These are phyloP conservation scores for Cucumis sativus DNA, from an alignment of 306 rosid genomes.

Conservation along the genomic window DNA sequence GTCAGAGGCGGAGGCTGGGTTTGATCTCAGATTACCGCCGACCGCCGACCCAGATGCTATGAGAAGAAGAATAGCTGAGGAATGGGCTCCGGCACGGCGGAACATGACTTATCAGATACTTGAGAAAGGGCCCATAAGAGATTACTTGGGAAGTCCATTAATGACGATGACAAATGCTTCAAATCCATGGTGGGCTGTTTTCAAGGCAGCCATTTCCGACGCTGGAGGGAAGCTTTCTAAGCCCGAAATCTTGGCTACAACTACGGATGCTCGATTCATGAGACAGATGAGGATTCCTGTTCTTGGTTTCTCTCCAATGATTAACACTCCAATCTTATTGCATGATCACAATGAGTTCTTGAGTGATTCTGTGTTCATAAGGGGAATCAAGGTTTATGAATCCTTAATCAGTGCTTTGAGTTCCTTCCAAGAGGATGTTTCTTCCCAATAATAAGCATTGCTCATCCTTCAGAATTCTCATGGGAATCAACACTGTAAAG, in stretches of 20 bases:
- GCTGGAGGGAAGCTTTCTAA: conserved; percentile 67
- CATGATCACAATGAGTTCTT: conserved; percentile 80
- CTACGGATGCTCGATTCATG: conserved; percentile 60
- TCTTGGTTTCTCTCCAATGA: conserved; percentile 92
- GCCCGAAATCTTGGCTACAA: conserved; percentile 78
- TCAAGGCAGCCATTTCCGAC: conserved; percentile 48
- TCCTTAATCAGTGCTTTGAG: no score
- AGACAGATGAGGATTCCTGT: conserved; percentile 71
- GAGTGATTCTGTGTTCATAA: no score
- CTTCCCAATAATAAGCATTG: neutral
- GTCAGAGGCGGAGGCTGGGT: conserved; percentile 88
- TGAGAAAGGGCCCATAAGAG: conserved; percentile 56
- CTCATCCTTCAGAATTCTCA: neutral
- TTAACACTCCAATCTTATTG: conserved; percentile 73
- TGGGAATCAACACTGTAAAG: no score
- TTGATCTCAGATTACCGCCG: conserved; percentile 66
- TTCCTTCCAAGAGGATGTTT: no score
- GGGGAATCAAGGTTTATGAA: no score
- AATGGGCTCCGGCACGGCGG: conserved; percentile 74
- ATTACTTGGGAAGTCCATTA: conserved; percentile 51
- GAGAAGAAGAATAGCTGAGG: conserved; percentile 49
- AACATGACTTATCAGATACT: conserved; percentile 61
- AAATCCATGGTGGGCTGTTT: conserved; percentile 88
- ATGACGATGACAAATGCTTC: conserved; percentile 56
- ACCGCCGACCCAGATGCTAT: conserved; percentile 45